These are phyloP conservation scores for Aureobasidium leucospermi DNA, from an alignment of 2,329 filamentous ascomycete genomes.

Conservation along the genomic window DNA sequence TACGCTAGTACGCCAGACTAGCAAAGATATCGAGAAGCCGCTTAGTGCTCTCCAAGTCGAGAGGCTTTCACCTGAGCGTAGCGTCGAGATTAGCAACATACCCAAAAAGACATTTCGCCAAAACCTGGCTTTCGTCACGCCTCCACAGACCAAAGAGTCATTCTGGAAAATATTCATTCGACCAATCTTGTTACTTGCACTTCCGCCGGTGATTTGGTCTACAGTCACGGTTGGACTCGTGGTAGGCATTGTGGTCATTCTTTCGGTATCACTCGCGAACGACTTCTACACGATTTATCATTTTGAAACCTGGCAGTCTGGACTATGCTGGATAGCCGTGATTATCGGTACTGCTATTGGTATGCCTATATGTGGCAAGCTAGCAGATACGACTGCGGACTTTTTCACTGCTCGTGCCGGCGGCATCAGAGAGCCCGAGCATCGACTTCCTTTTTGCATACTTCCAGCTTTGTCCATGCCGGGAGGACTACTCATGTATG, in stretches of 20 bases:
- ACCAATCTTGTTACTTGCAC: conserved; percentile 39
- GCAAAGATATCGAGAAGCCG: too few species aligned
- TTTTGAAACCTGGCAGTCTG: not conserved
- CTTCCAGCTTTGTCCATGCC: not conserved
- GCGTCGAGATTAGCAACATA: too few species aligned
- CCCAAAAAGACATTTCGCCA: not conserved
- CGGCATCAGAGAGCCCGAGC: not conserved
- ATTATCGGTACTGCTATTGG: not conserved
- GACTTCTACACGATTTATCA: not conserved
- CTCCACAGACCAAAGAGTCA: conserved; percentile 32
- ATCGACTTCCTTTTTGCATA: not conserved
- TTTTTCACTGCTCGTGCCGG: not conserved
- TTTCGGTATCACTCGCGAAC: not conserved
- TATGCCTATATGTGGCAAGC: not conserved
- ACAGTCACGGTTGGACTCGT: conserved; percentile 22
- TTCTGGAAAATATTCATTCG: conserved; percentile 43
- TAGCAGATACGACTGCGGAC: not conserved
- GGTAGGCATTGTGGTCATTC: not conserved
- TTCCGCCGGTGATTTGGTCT: conserved; percentile 51
- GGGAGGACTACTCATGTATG: conserved; percentile 33
- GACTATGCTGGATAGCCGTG: not conserved
- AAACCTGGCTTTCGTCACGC: not conserved
- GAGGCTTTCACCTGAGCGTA: too few species aligned
- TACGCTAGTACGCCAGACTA: too few species aligned
- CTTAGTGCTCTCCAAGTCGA: too few species aligned